These are phyloP conservation scores for Boletus speciosus DNA, from an alignment of 768 basidiomycete species.

Conservation along the genomic window DNA sequence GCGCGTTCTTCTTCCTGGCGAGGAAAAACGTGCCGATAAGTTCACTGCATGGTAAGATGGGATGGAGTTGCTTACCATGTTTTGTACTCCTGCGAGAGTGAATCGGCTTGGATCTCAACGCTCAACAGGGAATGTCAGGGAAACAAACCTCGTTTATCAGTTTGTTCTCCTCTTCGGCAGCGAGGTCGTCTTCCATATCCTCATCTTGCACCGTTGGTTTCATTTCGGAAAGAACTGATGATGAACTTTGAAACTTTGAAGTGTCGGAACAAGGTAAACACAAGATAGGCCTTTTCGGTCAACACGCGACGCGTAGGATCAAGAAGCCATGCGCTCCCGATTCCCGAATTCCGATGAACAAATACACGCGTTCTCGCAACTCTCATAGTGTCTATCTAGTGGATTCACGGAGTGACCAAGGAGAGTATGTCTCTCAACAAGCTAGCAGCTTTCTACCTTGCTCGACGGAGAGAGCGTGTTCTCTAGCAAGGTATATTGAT, in stretches of 20 bases:
- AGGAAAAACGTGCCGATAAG: neutral
- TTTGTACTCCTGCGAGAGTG: constrained; percentile 67
- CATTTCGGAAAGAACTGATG: constrained; percentile 28
- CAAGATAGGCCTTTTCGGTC: constrained; percentile 1
- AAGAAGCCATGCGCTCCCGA: neutral
- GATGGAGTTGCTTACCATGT: constrained; percentile 54
- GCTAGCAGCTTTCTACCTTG: constrained; percentile 7
- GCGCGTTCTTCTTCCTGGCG: constrained; percentile 91
- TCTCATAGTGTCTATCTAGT: constrained; percentile 5
- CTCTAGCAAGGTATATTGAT: constrained; percentile 30
- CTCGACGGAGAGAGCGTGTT: constrained; percentile 11
- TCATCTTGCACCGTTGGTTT: constrained; percentile 49
- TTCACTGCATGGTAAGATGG: neutral
- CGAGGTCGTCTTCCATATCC: constrained; percentile 75
- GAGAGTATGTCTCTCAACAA: neutral
- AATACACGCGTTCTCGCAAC: neutral
- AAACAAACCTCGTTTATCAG: constrained; percentile 75
- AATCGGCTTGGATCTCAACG: constrained; percentile 8
- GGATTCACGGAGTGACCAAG: neutral
- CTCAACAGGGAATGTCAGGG: neutral
- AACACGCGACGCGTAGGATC: constrained; percentile 27
- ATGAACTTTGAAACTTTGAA: neutral
- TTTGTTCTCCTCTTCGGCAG: constrained; percentile 85
- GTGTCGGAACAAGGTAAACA: neutral
- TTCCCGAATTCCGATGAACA: neutral